Percentiles rank a stretch among this genome's conserved stretches.
Evolutionary conservation across 164 flowering plant species (phyloP).

Genomic region (Platanus orientalis): DNA sequence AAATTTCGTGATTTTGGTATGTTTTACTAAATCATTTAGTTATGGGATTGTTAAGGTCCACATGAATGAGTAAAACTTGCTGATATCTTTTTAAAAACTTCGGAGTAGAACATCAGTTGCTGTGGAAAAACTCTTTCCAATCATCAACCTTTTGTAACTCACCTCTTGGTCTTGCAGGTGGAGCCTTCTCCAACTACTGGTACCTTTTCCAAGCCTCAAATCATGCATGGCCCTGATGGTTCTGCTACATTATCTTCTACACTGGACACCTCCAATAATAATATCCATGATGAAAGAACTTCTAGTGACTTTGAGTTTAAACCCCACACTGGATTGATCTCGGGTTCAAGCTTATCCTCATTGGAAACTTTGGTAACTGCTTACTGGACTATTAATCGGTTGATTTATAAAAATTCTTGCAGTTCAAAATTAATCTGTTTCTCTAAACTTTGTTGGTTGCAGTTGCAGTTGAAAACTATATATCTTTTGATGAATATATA

Average conservation of each 20-base stretch:
- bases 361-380: constrained; percentile 44
- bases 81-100: background rate
- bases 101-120: background rate
- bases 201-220: constrained; percentile 46
- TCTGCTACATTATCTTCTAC: constrained; percentile 25
- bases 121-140: background rate
- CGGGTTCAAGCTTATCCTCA: constrained; percentile 24
- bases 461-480: too few species aligned
- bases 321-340: constrained; percentile 33
- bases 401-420: background rate
- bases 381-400: background rate
- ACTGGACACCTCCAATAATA: constrained; percentile 21
- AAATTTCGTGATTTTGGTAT: too few species aligned
- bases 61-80: background rate
- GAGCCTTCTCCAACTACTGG: constrained; percentile 91
- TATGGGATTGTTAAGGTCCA: background rate
- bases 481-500: too few species aligned
- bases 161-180: constrained; percentile 13
- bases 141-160: background rate
- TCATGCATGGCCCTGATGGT: constrained; percentile 27
- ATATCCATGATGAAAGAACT: constrained; percentile 32
- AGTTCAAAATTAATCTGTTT: background rate
- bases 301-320: constrained; percentile 65
- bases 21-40: background rate
- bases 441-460: too few species aligned